A percentile compares a stretch with the other conserved stretches of the same genome.
Conservation (phyloP, 345 rosid species). For the Toxicodendron radicans region DNA sequence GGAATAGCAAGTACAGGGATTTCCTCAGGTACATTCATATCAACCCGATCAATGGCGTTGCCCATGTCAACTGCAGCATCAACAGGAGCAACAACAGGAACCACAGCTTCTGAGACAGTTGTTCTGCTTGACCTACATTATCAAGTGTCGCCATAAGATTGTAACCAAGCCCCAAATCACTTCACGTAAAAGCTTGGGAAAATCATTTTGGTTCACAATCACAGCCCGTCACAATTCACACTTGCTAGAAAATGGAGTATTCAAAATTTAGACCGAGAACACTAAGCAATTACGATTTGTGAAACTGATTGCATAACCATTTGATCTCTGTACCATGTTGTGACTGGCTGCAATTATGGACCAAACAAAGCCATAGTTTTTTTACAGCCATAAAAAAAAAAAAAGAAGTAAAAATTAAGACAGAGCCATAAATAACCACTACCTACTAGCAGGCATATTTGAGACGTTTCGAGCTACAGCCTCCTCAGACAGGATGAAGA, state of each 20-base stretch:
- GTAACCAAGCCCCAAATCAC: conserved; percentile 10
- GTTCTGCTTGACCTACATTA: conserved; percentile 70
- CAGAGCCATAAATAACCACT: conserved; percentile 17
- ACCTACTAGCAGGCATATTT: conserved; percentile 77
- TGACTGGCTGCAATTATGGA: conserved; percentile 20
- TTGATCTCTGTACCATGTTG: neutral
- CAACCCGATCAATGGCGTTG: conserved; percentile 21
- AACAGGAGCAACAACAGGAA: conserved; percentile 39
- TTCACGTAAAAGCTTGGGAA: neutral
- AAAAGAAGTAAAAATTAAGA: neutral
- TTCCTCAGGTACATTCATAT: conserved; percentile 37
- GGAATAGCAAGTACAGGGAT: conserved; percentile 45
- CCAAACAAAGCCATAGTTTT: neutral
- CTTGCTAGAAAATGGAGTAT: neutral
- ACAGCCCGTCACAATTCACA: neutral
- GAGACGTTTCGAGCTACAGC: conserved; percentile 51
- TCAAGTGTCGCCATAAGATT: conserved; percentile 22
- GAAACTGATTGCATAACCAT: neutral
- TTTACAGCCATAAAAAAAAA: neutral
- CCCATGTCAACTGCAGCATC: conserved; percentile 39
- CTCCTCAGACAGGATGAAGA: conserved; percentile 63
- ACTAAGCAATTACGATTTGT: neutral
- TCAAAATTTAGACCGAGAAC: neutral
- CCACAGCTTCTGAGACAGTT: conserved; percentile 57
- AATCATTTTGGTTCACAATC: conserved; percentile 3